phyloP scores from a whole-genome alignment of 2,329 filamentous ascomycete species.

The Fusarium armeniacum region DNA sequence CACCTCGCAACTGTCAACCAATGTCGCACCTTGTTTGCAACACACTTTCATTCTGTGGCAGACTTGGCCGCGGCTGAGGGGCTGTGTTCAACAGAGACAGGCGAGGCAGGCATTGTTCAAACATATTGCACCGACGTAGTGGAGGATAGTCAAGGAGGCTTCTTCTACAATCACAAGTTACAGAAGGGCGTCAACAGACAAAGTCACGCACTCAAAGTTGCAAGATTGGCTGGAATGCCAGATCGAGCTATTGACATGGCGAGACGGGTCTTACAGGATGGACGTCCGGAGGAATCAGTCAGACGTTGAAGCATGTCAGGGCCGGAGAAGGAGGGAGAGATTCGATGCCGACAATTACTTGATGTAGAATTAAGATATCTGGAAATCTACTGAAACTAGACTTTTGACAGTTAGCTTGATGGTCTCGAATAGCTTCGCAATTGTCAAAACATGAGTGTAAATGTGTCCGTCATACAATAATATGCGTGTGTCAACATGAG shows the following conservation, averaged over 20 bases:
- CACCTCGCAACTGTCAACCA: constrained; percentile 84
- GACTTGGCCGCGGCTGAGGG: constrained; percentile 76
- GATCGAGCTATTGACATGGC: constrained; percentile 79
- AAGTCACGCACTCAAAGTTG: constrained; percentile 96
- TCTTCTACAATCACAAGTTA: constrained; percentile 89
- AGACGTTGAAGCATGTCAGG: not conserved
- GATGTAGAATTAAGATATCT: constrained; percentile 23
- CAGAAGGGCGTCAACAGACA: constrained; percentile 84
- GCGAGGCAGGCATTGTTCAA: constrained; percentile 65
- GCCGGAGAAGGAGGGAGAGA: too few species aligned
- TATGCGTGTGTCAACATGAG: constrained; percentile 71
- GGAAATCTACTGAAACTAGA: constrained; percentile 37
- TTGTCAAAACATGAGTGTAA: constrained; percentile 24
- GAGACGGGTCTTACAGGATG: constrained; percentile 63
- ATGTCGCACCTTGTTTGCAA: constrained; percentile 90
- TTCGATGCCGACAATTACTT: constrained; percentile 33
- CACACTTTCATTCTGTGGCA: constrained; percentile 89
- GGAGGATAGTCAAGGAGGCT: constrained; percentile 78
- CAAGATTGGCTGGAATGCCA: constrained; percentile 85
- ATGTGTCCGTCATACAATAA: constrained; percentile 67
- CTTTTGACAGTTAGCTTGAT: constrained; percentile 57
- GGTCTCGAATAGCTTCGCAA: constrained; percentile 49
- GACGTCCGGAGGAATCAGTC: not conserved
- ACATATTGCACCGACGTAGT: constrained; percentile 92
- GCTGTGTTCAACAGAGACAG: constrained; percentile 56